Evolutionary conservation across 805 yeast species (phyloP).

Genomic region (Saturnispora diversa): DNA sequence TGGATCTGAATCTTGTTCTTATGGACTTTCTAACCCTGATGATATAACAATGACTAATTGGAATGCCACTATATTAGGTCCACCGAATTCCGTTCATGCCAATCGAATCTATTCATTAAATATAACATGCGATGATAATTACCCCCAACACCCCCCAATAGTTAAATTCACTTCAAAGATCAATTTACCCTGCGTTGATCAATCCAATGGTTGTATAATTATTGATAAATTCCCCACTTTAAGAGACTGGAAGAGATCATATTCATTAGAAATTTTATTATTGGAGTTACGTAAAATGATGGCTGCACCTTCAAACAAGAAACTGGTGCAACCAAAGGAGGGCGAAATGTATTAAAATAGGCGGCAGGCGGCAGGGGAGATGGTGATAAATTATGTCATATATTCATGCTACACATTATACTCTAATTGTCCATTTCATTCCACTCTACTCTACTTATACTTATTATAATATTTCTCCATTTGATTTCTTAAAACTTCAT

Average conservation of each 20-base stretch:
- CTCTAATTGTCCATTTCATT: background rate
- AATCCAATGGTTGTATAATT: conserved; percentile 46
- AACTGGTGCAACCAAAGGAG: conserved; percentile 85
- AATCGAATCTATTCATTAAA: conserved; percentile 84
- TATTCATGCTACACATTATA: background rate
- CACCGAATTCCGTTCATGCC: conserved; percentile 77
- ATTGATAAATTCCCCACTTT: conserved; percentile 54
- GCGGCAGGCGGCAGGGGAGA: too few relatives aligned
- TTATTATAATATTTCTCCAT: conserved; percentile 26
- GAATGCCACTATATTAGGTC: conserved; percentile 98
- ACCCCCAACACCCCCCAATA: conserved; percentile 85
- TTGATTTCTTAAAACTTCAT: conserved; percentile 23
- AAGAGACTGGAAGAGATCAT: conserved; percentile 79
- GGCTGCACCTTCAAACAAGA: conserved; percentile 78
- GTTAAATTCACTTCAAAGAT: conserved; percentile 77
- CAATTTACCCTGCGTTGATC: conserved; percentile 87
- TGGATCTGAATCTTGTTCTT: conserved; percentile 94
- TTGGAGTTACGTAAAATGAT: conserved; percentile 84
- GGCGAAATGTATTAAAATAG: conserved; percentile 43
- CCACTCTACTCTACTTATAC: background rate
- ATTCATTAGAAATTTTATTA: conserved; percentile 87
- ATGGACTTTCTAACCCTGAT: conserved; percentile 83
- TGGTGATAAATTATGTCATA: too few relatives aligned
- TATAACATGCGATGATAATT: conserved; percentile 71
- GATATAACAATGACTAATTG: conserved; percentile 91